These are phyloP conservation scores for Chaetomium strumarium DNA, from an alignment of 2,329 filamentous ascomycete species.

Conservation along the genomic window DNA sequence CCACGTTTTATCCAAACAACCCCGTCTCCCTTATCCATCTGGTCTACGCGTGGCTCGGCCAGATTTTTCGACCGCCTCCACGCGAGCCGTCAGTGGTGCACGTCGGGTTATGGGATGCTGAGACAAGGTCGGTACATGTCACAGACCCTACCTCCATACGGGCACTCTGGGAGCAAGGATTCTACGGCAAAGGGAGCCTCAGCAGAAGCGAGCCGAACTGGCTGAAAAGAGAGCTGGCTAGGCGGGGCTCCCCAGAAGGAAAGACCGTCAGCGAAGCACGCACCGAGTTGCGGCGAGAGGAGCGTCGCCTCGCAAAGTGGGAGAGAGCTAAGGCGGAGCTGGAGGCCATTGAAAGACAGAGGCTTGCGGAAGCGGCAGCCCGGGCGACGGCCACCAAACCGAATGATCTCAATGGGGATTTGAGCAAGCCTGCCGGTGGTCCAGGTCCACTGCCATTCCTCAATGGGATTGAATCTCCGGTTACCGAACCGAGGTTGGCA, in stretches of 20 bases:
- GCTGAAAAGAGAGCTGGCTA: conserved; percentile 75
- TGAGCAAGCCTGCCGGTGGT: neutral
- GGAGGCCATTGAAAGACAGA: conserved; percentile 71
- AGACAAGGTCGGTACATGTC: conserved; percentile 78
- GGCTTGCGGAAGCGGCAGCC: conserved; percentile 39
- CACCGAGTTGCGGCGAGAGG: conserved; percentile 69
- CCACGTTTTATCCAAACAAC: conserved; percentile 85
- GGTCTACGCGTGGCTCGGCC: conserved; percentile 68
- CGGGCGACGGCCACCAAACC: neutral
- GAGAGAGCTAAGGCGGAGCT: conserved; percentile 85
- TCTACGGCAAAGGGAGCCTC: conserved; percentile 90
- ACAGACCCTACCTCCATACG: conserved; percentile 69
- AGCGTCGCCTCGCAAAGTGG: conserved; percentile 80
- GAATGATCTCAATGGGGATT: neutral
- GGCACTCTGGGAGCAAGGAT: conserved; percentile 91
- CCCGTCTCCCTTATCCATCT: conserved; percentile 82
- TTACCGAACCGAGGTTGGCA: neutral
- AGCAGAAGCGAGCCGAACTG: conserved; percentile 94
- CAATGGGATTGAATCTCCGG: neutral
- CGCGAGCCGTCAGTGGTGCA: conserved; percentile 61
- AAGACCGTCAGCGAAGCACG: conserved; percentile 71
- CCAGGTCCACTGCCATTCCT: neutral
- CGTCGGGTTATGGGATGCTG: conserved; percentile 71
- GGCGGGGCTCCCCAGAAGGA: conserved; percentile 55
- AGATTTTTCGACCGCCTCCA: conserved; percentile 61